Conservation (phyloP, 2,329 filamentous ascomycete genomes). For the Cladosporium sphaerospermum region DNA sequence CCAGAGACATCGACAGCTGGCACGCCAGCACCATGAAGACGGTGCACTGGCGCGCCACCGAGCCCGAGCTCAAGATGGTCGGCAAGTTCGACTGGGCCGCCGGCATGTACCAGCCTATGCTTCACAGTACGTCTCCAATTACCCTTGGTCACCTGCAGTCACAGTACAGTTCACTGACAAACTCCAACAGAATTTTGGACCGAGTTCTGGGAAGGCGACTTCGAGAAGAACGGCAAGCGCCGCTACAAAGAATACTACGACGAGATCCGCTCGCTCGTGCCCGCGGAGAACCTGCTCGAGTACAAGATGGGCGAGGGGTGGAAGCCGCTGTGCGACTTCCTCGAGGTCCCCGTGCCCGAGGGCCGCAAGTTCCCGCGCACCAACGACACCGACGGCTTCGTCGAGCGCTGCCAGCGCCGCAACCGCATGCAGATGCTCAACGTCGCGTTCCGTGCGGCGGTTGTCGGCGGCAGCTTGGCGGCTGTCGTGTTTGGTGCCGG, state of each 20-base stretch:
- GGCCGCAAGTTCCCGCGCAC: slow-evolving; percentile 46
- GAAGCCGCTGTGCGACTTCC: slow-evolving; percentile 50
- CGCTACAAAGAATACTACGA: slow-evolving; percentile 54
- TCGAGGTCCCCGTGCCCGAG: slow-evolving; percentile 46
- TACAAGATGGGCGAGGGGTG: slow-evolving; percentile 51
- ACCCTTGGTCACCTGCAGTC: not conserved
- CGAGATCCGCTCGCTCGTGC: slow-evolving; percentile 42
- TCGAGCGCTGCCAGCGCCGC: slow-evolving; percentile 47
- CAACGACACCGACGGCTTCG: slow-evolving; percentile 51
- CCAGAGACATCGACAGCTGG: slow-evolving; percentile 61
- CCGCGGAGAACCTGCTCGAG: slow-evolving; percentile 47
- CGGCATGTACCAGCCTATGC: slow-evolving; percentile 63
- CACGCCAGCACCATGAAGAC: slow-evolving; percentile 59
- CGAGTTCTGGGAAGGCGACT: slow-evolving; percentile 62
- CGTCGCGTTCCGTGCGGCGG: slow-evolving; percentile 45
- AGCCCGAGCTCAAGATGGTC: slow-evolving; percentile 53
- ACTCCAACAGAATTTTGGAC: slow-evolving; percentile 52
- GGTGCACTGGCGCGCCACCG: slow-evolving; percentile 60
- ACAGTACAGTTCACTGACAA: slow-evolving; percentile 10
- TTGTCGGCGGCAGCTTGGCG: slow-evolving; percentile 44
- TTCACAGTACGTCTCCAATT: slow-evolving; percentile 40
- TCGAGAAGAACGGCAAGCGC: slow-evolving; percentile 58
- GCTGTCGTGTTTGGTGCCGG: slow-evolving; percentile 34
- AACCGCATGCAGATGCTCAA: slow-evolving; percentile 54
- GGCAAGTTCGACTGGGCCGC: slow-evolving; percentile 57